Evolutionary conservation across 208 protist genomes (phyloP), one percentile per base, ranked within the genome.

Genomic region (Leishmania braziliensis): DNA sequence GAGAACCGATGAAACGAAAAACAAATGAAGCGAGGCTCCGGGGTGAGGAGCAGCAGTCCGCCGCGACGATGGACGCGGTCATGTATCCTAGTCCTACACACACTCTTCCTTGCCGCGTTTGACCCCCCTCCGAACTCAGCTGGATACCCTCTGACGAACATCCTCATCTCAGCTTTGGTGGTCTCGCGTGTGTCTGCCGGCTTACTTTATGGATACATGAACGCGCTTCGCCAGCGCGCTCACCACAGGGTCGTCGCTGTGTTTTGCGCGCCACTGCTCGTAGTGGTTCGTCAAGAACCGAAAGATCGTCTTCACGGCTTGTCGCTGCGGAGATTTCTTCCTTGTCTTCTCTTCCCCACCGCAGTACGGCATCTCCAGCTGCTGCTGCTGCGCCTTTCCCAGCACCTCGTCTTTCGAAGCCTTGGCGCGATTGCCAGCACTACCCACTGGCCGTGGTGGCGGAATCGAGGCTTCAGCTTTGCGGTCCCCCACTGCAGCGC

Each of bases 261-360:
- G 62, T n/a, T 68, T 74, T 10, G 70, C 51, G 26, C 79, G 82
- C 88, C 90, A 93, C 78, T 88, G 71, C 62, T 82, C 81, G 60
- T 87, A 84, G 66, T 85, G 78, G 1, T 82, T 83, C 0, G 80
- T 51, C 74, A 93, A 70, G 53, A 91, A 91, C 9, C 56, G 39
- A 60, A 85, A 90, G 48, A 89, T 86, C 18, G 85, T 79, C 76
- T 86, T 84, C 48, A 73, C 71, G 10, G 75, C 66, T n/a, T 70
- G 84, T 20, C 74, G 73, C 60, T 85, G 72, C 46, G 51, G 56
- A 29, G 66, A 50, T 29, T 58, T 51, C 54, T 73, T 72, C 18
- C 68, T 51, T 56, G 76, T 68, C 51, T 43, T 51, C 76, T 93
- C 90, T 68, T 93, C 90, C 0, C 90, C 90, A 26, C 90, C 90